Evolutionary conservation across 2,329 filamentous ascomycete species (phyloP).

Genomic region (Pyricularia grisea): DNA sequence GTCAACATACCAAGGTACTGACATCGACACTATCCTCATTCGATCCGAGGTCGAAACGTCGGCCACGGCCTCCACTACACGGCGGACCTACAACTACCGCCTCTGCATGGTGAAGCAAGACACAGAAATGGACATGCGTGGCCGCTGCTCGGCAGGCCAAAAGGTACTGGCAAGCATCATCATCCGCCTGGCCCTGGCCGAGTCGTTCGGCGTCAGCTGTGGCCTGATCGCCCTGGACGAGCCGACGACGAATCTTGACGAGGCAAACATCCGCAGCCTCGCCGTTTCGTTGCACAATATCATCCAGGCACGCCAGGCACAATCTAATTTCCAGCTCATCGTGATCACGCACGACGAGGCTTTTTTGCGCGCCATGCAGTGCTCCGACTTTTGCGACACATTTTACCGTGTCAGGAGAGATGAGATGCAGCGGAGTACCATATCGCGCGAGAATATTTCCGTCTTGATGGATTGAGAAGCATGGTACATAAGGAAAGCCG

Average conservation of each 20-base stretch:
- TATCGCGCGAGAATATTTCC: slow-evolving; percentile 56
- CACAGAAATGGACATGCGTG: slow-evolving; percentile 98
- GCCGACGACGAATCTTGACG: slow-evolving; percentile 92
- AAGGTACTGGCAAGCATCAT: slow-evolving; percentile 96
- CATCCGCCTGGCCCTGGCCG: slow-evolving; percentile 88
- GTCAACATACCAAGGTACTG: slow-evolving; percentile 90
- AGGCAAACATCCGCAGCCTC: slow-evolving; percentile 86
- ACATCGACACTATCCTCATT: slow-evolving; percentile 94
- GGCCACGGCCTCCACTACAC: slow-evolving; percentile 35
- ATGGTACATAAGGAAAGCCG: background rate
- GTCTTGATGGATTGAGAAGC: slow-evolving; percentile 2
- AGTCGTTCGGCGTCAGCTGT: slow-evolving; percentile 94
- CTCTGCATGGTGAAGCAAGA: slow-evolving; percentile 97
- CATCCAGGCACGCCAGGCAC: slow-evolving; percentile 71
- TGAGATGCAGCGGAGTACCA: slow-evolving; percentile 77
- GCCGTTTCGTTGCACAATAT: slow-evolving; percentile 80
- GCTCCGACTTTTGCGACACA: slow-evolving; percentile 82
- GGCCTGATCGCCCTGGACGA: slow-evolving; percentile 95
- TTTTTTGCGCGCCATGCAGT: slow-evolving; percentile 88
- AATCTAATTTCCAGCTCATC: slow-evolving; percentile 95
- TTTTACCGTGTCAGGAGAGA: slow-evolving; percentile 85
- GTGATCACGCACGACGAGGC: slow-evolving; percentile 99
- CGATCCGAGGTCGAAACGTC: slow-evolving; percentile 77
- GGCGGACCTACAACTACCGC: slow-evolving; percentile 90
- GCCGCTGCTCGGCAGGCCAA: slow-evolving; percentile 90